Percentiles rank a stretch among this genome's conserved stretches.
phyloP scores from a whole-genome alignment of 2,329 filamentous ascomycete genomes.

The Lasiodiplodia gonubiensis region DNA sequence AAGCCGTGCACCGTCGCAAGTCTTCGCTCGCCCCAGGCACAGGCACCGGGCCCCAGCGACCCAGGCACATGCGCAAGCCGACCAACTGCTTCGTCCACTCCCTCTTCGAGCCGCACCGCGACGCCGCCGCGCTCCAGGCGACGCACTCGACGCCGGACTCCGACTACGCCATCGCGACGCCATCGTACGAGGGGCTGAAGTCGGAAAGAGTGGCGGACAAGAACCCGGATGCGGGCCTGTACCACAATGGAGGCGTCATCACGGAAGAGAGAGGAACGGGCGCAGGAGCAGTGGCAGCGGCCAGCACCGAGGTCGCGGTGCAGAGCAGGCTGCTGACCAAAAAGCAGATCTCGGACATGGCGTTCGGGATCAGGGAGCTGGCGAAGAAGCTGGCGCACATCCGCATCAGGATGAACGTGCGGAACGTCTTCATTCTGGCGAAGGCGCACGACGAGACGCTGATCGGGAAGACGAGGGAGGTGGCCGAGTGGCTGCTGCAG shows the following conservation, averaged over 20 bases:
- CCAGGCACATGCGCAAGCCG: slow-evolving; percentile 43
- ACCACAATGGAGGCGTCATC: neutral
- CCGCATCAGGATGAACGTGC: slow-evolving; percentile 79
- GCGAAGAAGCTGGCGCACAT: slow-evolving; percentile 85
- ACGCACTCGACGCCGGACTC: neutral
- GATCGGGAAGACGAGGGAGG: slow-evolving; percentile 75
- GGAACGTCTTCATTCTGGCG: slow-evolving; percentile 83
- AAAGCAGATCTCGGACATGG: slow-evolving; percentile 95
- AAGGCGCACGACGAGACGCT: slow-evolving; percentile 88
- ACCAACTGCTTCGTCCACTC: slow-evolving; percentile 69
- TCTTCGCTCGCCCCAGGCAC: slow-evolving; percentile 61
- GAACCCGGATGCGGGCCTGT: slow-evolving; percentile 38
- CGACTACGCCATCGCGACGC: slow-evolving; percentile 27
- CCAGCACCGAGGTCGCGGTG: slow-evolving; percentile 47
- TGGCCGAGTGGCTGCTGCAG: slow-evolving; percentile 80
- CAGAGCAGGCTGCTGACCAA: slow-evolving; percentile 86
- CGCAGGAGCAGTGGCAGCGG: neutral
- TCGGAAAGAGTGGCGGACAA: slow-evolving; percentile 52
- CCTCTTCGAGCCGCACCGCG: slow-evolving; percentile 56
- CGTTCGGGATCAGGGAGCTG: slow-evolving; percentile 89
- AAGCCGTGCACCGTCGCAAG: slow-evolving; percentile 61
- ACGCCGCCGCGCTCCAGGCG: slow-evolving; percentile 37
- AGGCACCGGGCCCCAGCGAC: slow-evolving; percentile 45
- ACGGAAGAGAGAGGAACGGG: neutral
- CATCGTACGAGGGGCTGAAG: slow-evolving; percentile 40